phyloP scores from a whole-genome alignment of 2,329 filamentous ascomycete species.

The Talaromyces piceae region DNA sequence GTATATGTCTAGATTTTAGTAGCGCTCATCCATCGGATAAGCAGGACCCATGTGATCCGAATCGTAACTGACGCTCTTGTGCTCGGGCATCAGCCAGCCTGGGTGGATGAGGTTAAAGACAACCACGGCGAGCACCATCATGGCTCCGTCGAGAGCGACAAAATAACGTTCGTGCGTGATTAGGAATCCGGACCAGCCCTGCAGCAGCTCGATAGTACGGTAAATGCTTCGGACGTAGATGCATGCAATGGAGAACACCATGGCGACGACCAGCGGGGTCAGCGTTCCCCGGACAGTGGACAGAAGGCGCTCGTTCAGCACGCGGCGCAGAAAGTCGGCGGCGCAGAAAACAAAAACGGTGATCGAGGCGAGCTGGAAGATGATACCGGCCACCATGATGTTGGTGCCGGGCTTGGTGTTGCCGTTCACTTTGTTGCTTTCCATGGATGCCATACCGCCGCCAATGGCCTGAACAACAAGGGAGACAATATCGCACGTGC shows the following conservation, averaged over 20 bases:
- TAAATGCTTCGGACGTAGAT: constrained; percentile 46
- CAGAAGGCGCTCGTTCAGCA: constrained; percentile 19
- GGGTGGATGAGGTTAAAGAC: constrained; percentile 42
- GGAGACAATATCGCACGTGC: constrained; percentile 48
- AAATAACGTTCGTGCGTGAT: constrained; percentile 47
- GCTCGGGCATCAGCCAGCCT: constrained; percentile 29
- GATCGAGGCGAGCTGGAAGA: constrained; percentile 52
- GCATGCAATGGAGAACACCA: constrained; percentile 36
- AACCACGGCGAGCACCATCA: constrained; percentile 42
- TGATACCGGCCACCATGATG: constrained; percentile 48
- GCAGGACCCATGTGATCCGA: not conserved
- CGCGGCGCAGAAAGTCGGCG: constrained; percentile 39
- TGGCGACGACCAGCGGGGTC: constrained; percentile 29
- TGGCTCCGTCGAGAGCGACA: constrained; percentile 42
- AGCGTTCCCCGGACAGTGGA: constrained; percentile 20
- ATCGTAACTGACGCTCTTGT: constrained; percentile 11
- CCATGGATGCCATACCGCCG: constrained; percentile 43
- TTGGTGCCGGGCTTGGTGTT: constrained; percentile 42
- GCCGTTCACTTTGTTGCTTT: constrained; percentile 39
- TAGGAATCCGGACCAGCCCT: constrained; percentile 45
- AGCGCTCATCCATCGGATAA: not conserved
- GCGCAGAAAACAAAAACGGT: constrained; percentile 46
- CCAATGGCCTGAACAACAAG: constrained; percentile 51
- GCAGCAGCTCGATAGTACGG: constrained; percentile 43
- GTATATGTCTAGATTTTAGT: not conserved